Evolutionary conservation across 1,284 basidiomycete species (phyloP).

Genomic region (Rhodotorula sp.): DNA sequence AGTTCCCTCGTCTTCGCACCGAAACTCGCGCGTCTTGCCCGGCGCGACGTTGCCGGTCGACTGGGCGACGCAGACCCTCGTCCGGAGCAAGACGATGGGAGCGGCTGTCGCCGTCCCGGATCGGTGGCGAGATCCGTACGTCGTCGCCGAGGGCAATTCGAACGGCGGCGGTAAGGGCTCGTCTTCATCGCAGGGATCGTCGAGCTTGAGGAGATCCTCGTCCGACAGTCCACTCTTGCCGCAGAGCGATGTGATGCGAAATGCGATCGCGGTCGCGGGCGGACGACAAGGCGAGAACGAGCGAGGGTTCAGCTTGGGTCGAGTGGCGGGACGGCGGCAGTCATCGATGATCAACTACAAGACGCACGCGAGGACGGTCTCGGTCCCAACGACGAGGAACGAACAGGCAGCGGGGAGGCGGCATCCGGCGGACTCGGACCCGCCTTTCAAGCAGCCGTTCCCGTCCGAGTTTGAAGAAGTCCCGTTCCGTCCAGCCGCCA

Average conservation of each 20-base stretch:
- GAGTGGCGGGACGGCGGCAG: background rate
- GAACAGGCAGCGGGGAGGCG: background rate
- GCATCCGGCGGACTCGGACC: background rate
- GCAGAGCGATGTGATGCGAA: background rate
- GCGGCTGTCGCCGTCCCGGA: background rate
- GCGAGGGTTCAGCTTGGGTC: background rate
- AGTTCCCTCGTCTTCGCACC: background rate
- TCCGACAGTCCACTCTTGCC: background rate
- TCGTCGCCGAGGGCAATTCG: background rate
- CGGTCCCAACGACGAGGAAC: background rate
- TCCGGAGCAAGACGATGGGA: slow-evolving; percentile 6
- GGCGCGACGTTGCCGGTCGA: slow-evolving; percentile 13
- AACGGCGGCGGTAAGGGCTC: background rate
- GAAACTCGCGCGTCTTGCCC: slow-evolving; percentile 19
- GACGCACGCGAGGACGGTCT: background rate
- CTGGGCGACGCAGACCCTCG: background rate
- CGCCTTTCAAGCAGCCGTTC: slow-evolving; percentile 14
- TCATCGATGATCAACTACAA: background rate
- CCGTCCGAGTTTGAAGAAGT: slow-evolving; percentile 22
- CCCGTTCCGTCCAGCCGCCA: slow-evolving; percentile 2
- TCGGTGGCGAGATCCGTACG: background rate
- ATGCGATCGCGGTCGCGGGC: background rate
- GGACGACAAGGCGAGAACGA: background rate
- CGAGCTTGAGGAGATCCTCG: background rate
- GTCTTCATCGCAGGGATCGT: background rate